Conservation (phyloP, 1,284 basidiomycete species). For the Trametes sp. region DNA sequence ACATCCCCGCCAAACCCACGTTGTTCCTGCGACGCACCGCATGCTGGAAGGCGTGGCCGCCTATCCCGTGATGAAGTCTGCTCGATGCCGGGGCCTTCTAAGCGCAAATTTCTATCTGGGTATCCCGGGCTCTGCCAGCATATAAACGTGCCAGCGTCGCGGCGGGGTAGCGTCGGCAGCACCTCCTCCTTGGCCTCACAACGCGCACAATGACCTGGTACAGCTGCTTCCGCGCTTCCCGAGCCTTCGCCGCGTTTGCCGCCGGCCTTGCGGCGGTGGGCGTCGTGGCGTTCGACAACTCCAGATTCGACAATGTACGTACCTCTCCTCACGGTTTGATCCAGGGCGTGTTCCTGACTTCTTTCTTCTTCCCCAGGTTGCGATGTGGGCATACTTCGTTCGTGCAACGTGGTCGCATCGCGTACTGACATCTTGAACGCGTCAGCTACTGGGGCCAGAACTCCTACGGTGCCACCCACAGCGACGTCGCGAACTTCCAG, state of each 20-base stretch:
- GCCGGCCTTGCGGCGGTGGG: conserved; percentile 21
- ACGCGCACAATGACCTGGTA: conserved; percentile 22
- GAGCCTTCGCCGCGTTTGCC: conserved; percentile 26
- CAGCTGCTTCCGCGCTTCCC: conserved; percentile 21
- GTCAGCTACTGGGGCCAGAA: conserved; percentile 73
- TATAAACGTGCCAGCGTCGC: conserved; percentile 18
- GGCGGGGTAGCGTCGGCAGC: conserved; percentile 14
- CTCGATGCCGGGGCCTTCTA: conserved; percentile 23
- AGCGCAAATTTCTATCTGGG: conserved; percentile 17
- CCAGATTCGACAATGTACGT: conserved; percentile 67
- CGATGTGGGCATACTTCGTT: conserved; percentile 17
- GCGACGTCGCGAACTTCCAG: conserved; percentile 60
- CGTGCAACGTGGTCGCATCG: neutral
- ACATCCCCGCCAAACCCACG: conserved; percentile 24
- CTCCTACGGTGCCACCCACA: conserved; percentile 64
- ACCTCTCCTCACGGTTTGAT: conserved; percentile 1
- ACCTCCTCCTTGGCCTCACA: conserved; percentile 18
- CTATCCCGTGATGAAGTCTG: conserved; percentile 26
- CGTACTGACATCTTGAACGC: conserved; percentile 6
- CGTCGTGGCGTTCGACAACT: conserved; percentile 53
- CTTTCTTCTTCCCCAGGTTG: conserved; percentile 11
- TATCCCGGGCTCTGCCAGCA: conserved; percentile 10
- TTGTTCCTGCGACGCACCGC: conserved; percentile 28
- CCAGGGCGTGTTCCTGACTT: conserved; percentile 7
- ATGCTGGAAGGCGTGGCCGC: conserved; percentile 25